Evolutionary conservation across 1,139 yeast species (phyloP), one percentile per base, ranked within the genome.

Genomic region (Suhomyces chickasaworum): DNA sequence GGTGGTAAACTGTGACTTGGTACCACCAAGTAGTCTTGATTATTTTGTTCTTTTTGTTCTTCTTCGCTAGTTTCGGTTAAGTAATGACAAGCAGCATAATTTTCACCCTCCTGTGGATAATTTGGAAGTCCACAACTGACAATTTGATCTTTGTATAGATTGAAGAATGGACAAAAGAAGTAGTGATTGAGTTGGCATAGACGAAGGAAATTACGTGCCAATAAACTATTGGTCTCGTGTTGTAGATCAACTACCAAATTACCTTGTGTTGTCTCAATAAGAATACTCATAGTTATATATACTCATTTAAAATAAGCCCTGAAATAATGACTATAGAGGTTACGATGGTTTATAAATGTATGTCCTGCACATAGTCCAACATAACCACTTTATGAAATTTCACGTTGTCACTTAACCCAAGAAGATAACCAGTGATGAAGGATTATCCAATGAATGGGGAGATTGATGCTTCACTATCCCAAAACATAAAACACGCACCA

Each of bases 201-300:
- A 52, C 81, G 77, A 39, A 84, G 50, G 56, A 84, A 83, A 54
- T 80, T 80, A 44, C 61, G 61, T 37, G 77, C 64, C 36, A 74
- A 72, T 21, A 55, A 53, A 1, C 77, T 77, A 3, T 73, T 68
- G 3, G 61, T 56, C 9, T 72, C 61, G 4, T 56, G 50, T 38
- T 63, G 57, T 22, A 83, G 58, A 54, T 84, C 89, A n/a, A 83
- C 60, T 10, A 81, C 84, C 13, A 84, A 41, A 52, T 60, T 64
- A 48, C 84, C 86, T 32, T 58, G 61, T 2, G 81, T 75, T 0
- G 87, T 82, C 55, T 83, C 87, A 10, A 82, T 44, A 30, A 83
- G 56, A 3, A 82, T 83, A 56, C 86, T 80, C 86, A 82, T 82
- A 25, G 22, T 13, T 15, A 31, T 41, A 25, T 40, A 22, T 21